Percentiles rank a stretch among this genome's conserved stretches.
phyloP scores from a whole-genome alignment of 495 filamentous ascomycete genomes.

The Copromyces sp. region DNA sequence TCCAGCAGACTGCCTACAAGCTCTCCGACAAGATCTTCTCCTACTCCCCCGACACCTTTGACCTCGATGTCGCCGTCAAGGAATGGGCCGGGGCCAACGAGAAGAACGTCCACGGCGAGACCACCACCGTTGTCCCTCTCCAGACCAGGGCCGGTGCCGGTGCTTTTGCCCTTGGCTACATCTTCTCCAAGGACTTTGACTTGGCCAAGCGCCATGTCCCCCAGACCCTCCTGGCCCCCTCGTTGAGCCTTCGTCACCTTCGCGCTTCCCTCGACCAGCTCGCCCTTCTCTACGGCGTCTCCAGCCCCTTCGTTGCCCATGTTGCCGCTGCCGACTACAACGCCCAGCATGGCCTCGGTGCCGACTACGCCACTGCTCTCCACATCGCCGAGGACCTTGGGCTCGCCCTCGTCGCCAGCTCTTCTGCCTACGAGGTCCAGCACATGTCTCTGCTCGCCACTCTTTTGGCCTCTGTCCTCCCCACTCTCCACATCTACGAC shows the following conservation, averaged over 20 bases:
- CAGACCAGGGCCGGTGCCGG: slow-evolving; percentile 86
- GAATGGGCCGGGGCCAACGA: slow-evolving; percentile 58
- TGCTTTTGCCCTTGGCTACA: slow-evolving; percentile 86
- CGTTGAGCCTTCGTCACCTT: slow-evolving; percentile 68
- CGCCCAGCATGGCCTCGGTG: slow-evolving; percentile 55
- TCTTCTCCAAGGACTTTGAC: slow-evolving; percentile 94
- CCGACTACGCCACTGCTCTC: slow-evolving; percentile 78
- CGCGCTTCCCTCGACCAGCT: slow-evolving; percentile 82
- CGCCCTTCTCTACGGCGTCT: slow-evolving; percentile 74
- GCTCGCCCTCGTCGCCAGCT: slow-evolving; percentile 72
- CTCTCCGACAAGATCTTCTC: slow-evolving; percentile 94
- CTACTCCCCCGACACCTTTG: slow-evolving; percentile 88
- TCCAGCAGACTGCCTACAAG: slow-evolving; percentile 90
- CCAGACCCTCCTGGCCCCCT: slow-evolving; percentile 79
- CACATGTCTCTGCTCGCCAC: slow-evolving; percentile 92
- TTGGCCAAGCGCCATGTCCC: slow-evolving; percentile 82
- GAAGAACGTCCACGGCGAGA: slow-evolving; percentile 70
- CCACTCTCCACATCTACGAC: slow-evolving; percentile 87
- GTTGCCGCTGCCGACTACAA: slow-evolving; percentile 89
- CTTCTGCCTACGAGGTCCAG: slow-evolving; percentile 80
- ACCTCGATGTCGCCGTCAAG: slow-evolving; percentile 71
- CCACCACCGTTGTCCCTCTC: slow-evolving; percentile 65
- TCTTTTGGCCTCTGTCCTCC: slow-evolving; percentile 65
- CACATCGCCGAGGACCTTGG: slow-evolving; percentile 85
- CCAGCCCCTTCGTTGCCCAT: slow-evolving; percentile 86